These are phyloP conservation scores for Purpureocillium lavendulum DNA, from an alignment of 2,329 filamentous ascomycete genomes.

Conservation along the genomic window DNA sequence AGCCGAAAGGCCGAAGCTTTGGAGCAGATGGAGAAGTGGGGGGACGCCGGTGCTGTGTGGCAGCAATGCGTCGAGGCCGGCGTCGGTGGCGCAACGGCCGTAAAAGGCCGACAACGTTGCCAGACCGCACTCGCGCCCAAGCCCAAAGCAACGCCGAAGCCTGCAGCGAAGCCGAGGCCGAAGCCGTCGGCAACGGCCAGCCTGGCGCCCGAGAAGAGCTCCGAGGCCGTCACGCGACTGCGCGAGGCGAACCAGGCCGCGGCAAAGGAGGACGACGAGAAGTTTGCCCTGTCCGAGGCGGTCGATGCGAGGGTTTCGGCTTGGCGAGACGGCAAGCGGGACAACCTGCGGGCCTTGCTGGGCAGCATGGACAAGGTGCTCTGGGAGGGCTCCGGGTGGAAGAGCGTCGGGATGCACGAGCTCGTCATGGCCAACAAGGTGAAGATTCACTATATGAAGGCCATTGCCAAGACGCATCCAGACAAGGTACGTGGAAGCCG, in stretches of 20 bases:
- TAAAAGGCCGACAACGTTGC: slow-evolving; percentile 80
- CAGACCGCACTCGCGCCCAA: slow-evolving; percentile 77
- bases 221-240: slow-evolving; percentile 73
- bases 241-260: slow-evolving; percentile 79
- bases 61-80: slow-evolving; percentile 73
- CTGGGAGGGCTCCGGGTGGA: slow-evolving; percentile 91
- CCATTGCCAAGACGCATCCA: slow-evolving; percentile 95
- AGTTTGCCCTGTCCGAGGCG: slow-evolving; percentile 77
- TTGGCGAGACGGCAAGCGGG: slow-evolving; percentile 87
- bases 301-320: slow-evolving; percentile 71
- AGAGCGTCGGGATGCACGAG: slow-evolving; percentile 91
- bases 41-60: slow-evolving; percentile 75
- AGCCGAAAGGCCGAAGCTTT: slow-evolving; percentile 93
- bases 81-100: slow-evolving; percentile 75
- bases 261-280: slow-evolving; percentile 83
- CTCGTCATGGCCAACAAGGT: slow-evolving; percentile 89
- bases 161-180: slow-evolving; percentile 37
- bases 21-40: slow-evolving; percentile 92
- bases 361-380: slow-evolving; percentile 82
- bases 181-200: slow-evolving; percentile 30
- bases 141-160: slow-evolving; percentile 36
- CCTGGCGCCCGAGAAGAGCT: slow-evolving; percentile 41
- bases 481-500: slow-evolving; percentile 68
- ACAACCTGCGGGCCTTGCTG: slow-evolving; percentile 82
- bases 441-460: slow-evolving; percentile 98